Evolutionary conservation across 2,329 filamentous ascomycete genomes (phyloP), one percentile per base, ranked within the genome.

Genomic region (Colletotrichum salicis): DNA sequence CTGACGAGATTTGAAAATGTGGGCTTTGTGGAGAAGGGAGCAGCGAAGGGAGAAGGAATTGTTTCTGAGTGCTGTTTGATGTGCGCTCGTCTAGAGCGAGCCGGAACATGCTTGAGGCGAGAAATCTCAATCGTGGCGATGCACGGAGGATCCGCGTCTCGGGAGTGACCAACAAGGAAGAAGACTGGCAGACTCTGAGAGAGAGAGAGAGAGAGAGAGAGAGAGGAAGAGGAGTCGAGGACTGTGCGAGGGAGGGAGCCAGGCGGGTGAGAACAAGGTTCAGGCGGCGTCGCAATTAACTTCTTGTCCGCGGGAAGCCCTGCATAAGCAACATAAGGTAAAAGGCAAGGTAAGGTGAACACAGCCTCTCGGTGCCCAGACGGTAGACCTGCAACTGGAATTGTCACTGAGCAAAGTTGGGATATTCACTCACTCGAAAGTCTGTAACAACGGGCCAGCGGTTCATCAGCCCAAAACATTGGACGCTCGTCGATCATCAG

Each of bases 61-160:
- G 69, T 71, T 71, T 71, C 69, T 68, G 64, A 59, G 45, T 64
- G 59, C 61, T 58, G 69, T 71, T 69, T 71, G 64, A 71, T 71
- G 69, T 71, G 64, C 64, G 58, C 58, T 68, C 64, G 58, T 69
- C 64, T 63, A 71, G 57, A 59, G 37, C 59, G 57, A 59, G 37
- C 59, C 52, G 58, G 64, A 59, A 54, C 41, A 48, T 52, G 41
- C 48, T 69, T 41, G 58, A 69, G 52, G 33, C 45, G 61, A 48
- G 41, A 60, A 55, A 63, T 56, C 64, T 52, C 48, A 45, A 71
- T 63, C 54, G 64, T 71, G 69, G 69, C 69, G 69, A 68, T 71
- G 69, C 58, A 68, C 57, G 29, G 54, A 51, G 51, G 37, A 70
- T 70, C 68, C 57, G 68, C 57, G 68, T 67, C 64, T 60, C 57